Percentiles rank a stretch among this genome's conserved stretches.
phyloP scores from a whole-genome alignment of 805 yeast genomes.

The Komagataella pastoris region DNA sequence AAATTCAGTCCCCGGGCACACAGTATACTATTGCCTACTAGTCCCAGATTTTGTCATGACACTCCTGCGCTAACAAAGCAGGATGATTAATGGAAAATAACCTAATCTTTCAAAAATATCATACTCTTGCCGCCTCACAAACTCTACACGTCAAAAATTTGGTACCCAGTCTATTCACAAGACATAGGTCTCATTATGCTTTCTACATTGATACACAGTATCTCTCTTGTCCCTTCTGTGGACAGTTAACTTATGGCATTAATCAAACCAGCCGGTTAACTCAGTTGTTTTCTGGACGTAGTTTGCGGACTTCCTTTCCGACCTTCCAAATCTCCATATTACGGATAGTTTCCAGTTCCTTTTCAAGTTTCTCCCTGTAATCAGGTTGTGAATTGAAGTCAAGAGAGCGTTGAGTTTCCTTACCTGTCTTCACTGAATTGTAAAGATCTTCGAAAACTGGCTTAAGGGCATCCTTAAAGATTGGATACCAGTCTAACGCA shows the following conservation, averaged over 20 bases:
- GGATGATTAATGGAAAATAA: neutral
- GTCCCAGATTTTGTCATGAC: too few relatives aligned
- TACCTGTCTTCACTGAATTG: conserved; percentile 89
- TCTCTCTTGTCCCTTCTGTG: conserved; percentile 7
- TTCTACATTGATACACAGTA: neutral
- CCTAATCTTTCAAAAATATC: neutral
- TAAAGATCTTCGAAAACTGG: conserved; percentile 96
- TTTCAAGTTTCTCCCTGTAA: conserved; percentile 93
- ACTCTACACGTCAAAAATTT: neutral
- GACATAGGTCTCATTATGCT: neutral
- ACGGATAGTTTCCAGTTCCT: conserved; percentile 88
- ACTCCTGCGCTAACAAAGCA: neutral
- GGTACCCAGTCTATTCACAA: neutral
- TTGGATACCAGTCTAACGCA: conserved; percentile 99
- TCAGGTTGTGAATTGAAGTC: conserved; percentile 97
- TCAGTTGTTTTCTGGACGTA: conserved; percentile 98
- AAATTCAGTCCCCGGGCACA: neutral
- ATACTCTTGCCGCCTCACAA: neutral
- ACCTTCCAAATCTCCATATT: conserved; percentile 99
- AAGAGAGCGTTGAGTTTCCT: conserved; percentile 95
- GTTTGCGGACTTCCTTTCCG: conserved; percentile 98
- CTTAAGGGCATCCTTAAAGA: conserved; percentile 96
- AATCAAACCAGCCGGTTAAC: conserved; percentile 1
- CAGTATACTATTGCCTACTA: neutral
- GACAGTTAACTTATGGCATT: neutral